Evolutionary conservation across 179 eudicot species (phyloP), one percentile per base, ranked within the genome.

Genomic region (Amaranthus tricolor): DNA sequence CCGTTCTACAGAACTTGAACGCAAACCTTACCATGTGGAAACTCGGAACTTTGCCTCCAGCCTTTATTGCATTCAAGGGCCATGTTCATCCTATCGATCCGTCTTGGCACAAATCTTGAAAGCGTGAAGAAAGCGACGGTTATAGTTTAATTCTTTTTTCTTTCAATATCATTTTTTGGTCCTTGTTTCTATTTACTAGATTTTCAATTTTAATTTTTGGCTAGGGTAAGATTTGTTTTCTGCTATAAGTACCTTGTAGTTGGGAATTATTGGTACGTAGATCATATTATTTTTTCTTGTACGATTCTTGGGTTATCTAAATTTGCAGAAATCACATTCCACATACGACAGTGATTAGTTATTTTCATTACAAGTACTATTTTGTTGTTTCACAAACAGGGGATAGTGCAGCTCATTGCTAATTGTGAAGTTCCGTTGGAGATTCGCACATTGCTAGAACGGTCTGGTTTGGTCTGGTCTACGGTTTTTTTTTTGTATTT

Each of bases 31-130:
- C 93, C 19, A 81, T 96, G 84, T 96, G 98, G 98, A 96, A 94
- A 84, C 98, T 96, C 53, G 98, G 99, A 76, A 96, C 99, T 44
- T 83, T 93, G 16, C 99, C 98, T 14, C 99, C 99, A 16, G 99
- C 99, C 70, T 80, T 96, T 82, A 91, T 96, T 74, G 99, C 98
- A 79, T 96, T 96, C 74, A 93, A 79, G 83, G 99, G 98, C 56
- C 89, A 93, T 71, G 91, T 96, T 72, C 92, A 88, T 65, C 86
- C 98, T 4, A 93, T 96, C 19, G 93, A 91, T 78, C 89, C 96
- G 62, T 91, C 96, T 45, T 96, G 99, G 99, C 99, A 96, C 94
- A 77, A 86, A 84, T 51, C 82, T 91, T 58, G 94, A 91, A 70
- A 78, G 72, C 61, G 83, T 96, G 74, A 91, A 89, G 78, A 89